A percentile compares a stretch with the other conserved stretches of the same genome.
These are phyloP conservation scores for Blastomyces parvus DNA, from an alignment of 2,329 filamentous ascomycete genomes.

Conservation along the genomic window DNA sequence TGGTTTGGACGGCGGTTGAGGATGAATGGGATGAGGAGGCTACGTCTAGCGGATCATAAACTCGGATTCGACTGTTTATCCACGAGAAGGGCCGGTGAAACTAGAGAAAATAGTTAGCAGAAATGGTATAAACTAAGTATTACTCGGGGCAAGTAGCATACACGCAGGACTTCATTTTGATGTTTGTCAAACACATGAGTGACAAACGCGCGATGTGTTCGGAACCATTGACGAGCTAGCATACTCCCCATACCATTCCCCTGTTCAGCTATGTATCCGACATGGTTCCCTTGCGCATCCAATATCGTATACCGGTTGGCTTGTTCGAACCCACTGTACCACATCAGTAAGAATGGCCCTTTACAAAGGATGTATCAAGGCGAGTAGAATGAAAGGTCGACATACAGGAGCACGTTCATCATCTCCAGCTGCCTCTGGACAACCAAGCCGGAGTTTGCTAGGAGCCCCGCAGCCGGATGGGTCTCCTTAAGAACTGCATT, in stretches of 20 bases:
- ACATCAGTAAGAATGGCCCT: background rate
- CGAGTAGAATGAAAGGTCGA: constrained; percentile 8
- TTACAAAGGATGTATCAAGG: background rate
- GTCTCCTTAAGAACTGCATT: constrained; percentile 48
- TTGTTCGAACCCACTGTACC: constrained; percentile 50
- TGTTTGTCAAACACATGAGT: constrained; percentile 55
- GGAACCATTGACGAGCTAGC: constrained; percentile 51
- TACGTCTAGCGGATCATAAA: constrained; percentile 44
- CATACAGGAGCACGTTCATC: constrained; percentile 53
- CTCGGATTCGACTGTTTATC: constrained; percentile 51
- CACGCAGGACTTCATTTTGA: constrained; percentile 50
- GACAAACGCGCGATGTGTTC: constrained; percentile 54
- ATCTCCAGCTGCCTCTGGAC: constrained; percentile 55
- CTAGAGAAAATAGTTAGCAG: constrained; percentile 20
- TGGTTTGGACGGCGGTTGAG: constrained; percentile 38
- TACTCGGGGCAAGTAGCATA: constrained; percentile 20
- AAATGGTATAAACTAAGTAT: background rate
- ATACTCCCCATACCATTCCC: constrained; percentile 50
- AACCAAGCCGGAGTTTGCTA: constrained; percentile 53
- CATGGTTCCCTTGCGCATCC: constrained; percentile 53
- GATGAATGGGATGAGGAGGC: constrained; percentile 27
- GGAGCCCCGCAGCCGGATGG: constrained; percentile 49
- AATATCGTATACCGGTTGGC: constrained; percentile 58
- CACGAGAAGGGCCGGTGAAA: constrained; percentile 56
- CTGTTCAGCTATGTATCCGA: constrained; percentile 56